Conservation (phyloP, 495 filamentous ascomycete species). For the Podospora fimiseda region DNA sequence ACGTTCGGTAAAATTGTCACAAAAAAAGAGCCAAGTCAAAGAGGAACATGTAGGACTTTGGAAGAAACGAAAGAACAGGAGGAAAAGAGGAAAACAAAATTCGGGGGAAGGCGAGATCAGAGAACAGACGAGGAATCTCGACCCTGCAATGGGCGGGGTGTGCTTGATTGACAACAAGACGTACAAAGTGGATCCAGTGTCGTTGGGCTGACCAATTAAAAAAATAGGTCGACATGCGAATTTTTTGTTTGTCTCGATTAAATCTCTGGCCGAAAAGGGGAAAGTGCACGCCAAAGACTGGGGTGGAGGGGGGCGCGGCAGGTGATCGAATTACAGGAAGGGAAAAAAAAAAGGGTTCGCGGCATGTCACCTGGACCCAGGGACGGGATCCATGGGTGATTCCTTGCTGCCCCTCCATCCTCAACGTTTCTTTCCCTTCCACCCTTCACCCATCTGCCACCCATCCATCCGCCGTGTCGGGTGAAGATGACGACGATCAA, state of each 20-base stretch:
- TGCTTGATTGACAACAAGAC: constrained; percentile 33
- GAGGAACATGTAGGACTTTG: constrained; percentile 4
- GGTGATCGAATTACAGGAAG: constrained; percentile 26
- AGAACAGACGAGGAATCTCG: constrained; percentile 20
- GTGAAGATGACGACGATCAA: not conserved
- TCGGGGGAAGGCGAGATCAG: constrained; percentile 31
- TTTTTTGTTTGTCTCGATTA: constrained; percentile 25
- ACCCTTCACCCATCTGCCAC: not conserved
- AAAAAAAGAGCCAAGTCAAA: constrained; percentile 12
- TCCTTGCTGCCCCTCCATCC: not conserved
- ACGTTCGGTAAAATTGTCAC: constrained; percentile 17
- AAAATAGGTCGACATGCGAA: constrained; percentile 25
- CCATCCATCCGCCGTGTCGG: not conserved
- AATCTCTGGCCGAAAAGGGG: constrained; percentile 24
- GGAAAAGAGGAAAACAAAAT: constrained; percentile 22
- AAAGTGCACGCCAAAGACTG: constrained; percentile 21
- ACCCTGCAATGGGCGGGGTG: constrained; percentile 24
- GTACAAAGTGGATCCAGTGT: constrained; percentile 34
- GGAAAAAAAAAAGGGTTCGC: constrained; percentile 4
- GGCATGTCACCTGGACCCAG: constrained; percentile 1
- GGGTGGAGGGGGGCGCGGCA: constrained; percentile 17
- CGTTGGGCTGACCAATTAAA: constrained; percentile 39
- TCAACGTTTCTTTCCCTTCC: not conserved
- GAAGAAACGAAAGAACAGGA: constrained; percentile 34
- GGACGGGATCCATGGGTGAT: not conserved